phyloP scores from a whole-genome alignment of 164 flowering plant species.

The Vitis riparia region DNA sequence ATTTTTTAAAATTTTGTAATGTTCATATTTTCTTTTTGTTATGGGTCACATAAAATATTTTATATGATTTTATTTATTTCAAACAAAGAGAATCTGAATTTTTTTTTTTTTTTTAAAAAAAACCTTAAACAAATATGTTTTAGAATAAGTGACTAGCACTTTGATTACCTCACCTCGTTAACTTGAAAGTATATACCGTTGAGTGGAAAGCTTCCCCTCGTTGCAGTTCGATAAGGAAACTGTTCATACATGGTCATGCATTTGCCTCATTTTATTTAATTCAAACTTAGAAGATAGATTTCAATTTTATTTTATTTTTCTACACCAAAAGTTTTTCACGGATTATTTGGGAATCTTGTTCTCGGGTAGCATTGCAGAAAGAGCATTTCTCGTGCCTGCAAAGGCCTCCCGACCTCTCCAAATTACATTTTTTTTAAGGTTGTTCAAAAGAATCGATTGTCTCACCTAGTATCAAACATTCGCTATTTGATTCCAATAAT shows the following conservation, averaged over 20 bases:
- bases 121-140: too few relatives aligned
- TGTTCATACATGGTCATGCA: constrained; percentile 15
- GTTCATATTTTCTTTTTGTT: too few relatives aligned
- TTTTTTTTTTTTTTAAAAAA: too few relatives aligned
- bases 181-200: constrained; percentile 55
- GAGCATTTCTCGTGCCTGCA: constrained; percentile 33
- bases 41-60: too few relatives aligned
- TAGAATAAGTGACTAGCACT: not conserved
- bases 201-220: constrained; percentile 41
- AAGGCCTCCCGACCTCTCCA: constrained; percentile 14
- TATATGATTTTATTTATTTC: too few relatives aligned
- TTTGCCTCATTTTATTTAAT: not conserved
- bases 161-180: constrained; percentile 34
- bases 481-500: not conserved
- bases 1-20: too few relatives aligned
- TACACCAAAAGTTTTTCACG: constrained; percentile 56
- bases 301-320: not conserved
- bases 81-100: too few relatives aligned
- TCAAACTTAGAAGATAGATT: not conserved
- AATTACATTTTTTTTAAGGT: constrained; percentile 17
- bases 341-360: constrained; percentile 27
- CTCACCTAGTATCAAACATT: constrained; percentile 23
- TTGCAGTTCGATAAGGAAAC: constrained; percentile 54
- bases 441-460: constrained; percentile 14
- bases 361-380: constrained; percentile 20